These are phyloP conservation scores for Berkeleyomyces rouxiae DNA, from an alignment of 2,329 filamentous ascomycete genomes.

Conservation along the genomic window DNA sequence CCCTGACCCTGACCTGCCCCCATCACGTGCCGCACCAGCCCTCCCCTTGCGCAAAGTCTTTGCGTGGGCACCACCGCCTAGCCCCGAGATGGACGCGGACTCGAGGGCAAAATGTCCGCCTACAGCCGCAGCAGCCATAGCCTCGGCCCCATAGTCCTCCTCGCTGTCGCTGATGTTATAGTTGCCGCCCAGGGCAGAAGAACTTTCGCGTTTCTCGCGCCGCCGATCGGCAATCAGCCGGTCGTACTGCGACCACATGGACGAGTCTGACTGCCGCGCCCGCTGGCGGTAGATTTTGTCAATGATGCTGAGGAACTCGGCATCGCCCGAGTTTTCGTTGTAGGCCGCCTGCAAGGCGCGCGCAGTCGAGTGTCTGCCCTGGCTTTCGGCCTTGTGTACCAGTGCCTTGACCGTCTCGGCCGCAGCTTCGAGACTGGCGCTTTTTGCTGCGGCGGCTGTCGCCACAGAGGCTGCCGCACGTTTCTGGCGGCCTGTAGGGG, in stretches of 20 bases:
- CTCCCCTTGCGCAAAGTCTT: conserved; percentile 8
- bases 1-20: conserved; percentile 1
- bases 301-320: conserved; percentile 37
- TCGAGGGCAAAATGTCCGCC: neutral
- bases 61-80: neutral
- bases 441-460: conserved; percentile 11
- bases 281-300: conserved; percentile 41
- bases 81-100: neutral
- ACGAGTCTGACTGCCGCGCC: conserved; percentile 38
- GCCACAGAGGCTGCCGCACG: conserved; percentile 12
- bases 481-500: neutral
- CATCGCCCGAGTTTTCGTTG: conserved; percentile 37
- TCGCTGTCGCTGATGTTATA: neutral
- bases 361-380: conserved; percentile 43
- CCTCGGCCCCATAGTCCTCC: neutral
- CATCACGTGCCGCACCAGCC: conserved; percentile 12
- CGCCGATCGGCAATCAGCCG: conserved; percentile 37
- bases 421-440: conserved; percentile 8
- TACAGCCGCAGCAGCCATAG: neutral
- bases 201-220: conserved; percentile 35
- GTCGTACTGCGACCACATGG: conserved; percentile 35
- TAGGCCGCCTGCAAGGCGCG: conserved; percentile 44
- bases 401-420: conserved; percentile 30
- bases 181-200: neutral
- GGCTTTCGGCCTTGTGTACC: conserved; percentile 40